Evolutionary conservation across 2,329 filamentous ascomycete species (phyloP).

Genomic region (Penicillium sclerotigenum): DNA sequence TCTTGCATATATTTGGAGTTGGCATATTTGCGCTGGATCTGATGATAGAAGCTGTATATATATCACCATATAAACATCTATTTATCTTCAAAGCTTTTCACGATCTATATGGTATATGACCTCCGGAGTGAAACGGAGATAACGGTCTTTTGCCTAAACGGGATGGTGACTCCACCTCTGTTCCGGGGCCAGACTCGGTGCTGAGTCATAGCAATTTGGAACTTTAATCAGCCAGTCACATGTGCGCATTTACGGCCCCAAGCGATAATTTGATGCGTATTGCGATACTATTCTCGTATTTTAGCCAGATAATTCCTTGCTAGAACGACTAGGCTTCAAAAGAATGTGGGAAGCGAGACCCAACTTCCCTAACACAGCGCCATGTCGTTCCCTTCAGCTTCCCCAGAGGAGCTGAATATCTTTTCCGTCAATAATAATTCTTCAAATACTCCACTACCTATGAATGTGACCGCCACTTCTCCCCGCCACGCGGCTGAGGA

Average conservation of each 20-base stretch:
- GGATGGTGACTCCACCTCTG: not conserved
- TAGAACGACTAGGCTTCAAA: not conserved
- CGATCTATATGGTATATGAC: not conserved
- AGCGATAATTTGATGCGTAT: not conserved
- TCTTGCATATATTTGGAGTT: slow-evolving; percentile 12
- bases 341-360: slow-evolving; percentile 6
- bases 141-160: not conserved
- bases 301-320: not conserved
- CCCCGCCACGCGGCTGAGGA: slow-evolving; percentile 17
- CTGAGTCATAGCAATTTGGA: not conserved
- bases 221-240: not conserved
- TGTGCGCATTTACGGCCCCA: not conserved
- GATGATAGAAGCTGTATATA: not conserved
- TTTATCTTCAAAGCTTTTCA: too few species aligned
- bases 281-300: not conserved
- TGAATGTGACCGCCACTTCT: slow-evolving; percentile 12
- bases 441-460: slow-evolving; percentile 8
- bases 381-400: slow-evolving; percentile 22
- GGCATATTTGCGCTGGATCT: not conserved
- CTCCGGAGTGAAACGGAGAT: not conserved
- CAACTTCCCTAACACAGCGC: not conserved
- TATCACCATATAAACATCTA: not conserved
- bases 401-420: slow-evolving; percentile 18
- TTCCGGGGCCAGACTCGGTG: not conserved
- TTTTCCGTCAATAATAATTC: slow-evolving; percentile 18